Evolutionary conservation across 139 green algal genomes (phyloP).

Genomic region (Picochlorum sp.): DNA sequence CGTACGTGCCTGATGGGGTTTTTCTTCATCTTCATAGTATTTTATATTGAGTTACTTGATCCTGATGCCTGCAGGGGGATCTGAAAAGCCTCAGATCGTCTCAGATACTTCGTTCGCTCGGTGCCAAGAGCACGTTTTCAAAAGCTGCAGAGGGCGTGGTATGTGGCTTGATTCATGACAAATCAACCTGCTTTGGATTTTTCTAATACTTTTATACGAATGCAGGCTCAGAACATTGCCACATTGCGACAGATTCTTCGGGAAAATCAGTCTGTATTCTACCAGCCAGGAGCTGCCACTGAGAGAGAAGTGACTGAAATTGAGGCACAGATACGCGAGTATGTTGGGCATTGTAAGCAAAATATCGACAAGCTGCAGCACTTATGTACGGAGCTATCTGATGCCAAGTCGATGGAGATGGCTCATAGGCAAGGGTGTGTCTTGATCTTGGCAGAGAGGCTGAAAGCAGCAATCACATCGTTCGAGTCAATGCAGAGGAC

Average conservation of each 20-base stretch:
- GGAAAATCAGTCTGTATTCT: slow-evolving; percentile 37
- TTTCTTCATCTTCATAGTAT: too few species aligned
- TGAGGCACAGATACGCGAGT: slow-evolving; percentile 41
- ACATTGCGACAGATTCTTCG: slow-evolving; percentile 27
- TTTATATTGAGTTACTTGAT: too few species aligned
- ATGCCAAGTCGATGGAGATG: neutral
- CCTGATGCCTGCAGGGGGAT: slow-evolving; percentile 23
- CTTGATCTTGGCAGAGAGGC: slow-evolving; percentile 61
- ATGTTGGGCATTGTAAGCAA: slow-evolving; percentile 29
- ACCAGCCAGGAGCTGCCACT: slow-evolving; percentile 24
- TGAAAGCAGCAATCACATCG: slow-evolving; percentile 29
- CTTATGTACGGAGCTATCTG: slow-evolving; percentile 14
- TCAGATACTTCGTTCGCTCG: slow-evolving; percentile 39
- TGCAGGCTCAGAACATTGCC: slow-evolving; percentile 36
- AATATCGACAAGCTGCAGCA: slow-evolving; percentile 44
- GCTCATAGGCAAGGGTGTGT: slow-evolving; percentile 70
- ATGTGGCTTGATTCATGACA: slow-evolving; percentile 3
- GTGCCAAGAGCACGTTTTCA: slow-evolving; percentile 27
- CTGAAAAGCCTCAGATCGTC: slow-evolving; percentile 33
- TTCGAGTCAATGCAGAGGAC: slow-evolving; percentile 55
- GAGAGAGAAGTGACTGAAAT: slow-evolving; percentile 42
- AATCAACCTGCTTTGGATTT: too few species aligned
- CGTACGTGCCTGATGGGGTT: neutral
- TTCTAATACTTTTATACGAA: too few species aligned
- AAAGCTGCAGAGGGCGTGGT: slow-evolving; percentile 38